A percentile compares a stretch with the other conserved stretches of the same genome.
These are phyloP conservation scores for Yamadazyma taylorii DNA, from an alignment of 1,139 yeast species.

Conservation along the genomic window DNA sequence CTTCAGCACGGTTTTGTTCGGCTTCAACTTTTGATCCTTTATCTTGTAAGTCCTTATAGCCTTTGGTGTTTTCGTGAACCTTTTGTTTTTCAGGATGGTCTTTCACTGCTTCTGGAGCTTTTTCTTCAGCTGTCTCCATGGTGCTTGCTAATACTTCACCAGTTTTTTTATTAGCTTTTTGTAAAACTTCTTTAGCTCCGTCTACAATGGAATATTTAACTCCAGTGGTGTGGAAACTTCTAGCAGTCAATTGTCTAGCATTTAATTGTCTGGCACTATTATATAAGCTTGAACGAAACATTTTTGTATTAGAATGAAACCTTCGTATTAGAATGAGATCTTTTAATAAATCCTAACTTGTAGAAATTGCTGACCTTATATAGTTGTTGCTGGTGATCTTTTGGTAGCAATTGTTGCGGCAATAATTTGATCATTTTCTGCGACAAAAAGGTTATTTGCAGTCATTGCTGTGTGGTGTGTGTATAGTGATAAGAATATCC, in stretches of 20 bases:
- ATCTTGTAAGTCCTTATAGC: conserved; percentile 42
- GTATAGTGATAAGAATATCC: no score
- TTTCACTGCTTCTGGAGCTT: conserved; percentile 18
- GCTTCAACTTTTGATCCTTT: conserved; percentile 42
- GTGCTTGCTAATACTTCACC: conserved; percentile 39
- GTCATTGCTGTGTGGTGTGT: conserved; percentile 1
- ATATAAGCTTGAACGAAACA: conserved; percentile 14
- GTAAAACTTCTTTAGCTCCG: conserved; percentile 35
- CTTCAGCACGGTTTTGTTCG: conserved; percentile 51
- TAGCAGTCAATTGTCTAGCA: conserved; percentile 11
- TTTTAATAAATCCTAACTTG: conserved; percentile 2
- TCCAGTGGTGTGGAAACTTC: conserved; percentile 11
- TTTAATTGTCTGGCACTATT: conserved; percentile 9
- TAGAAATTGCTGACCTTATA: not conserved
- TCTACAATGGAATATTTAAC: conserved; percentile 29
- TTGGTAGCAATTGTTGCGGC: conserved; percentile 7
- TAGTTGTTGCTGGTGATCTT: conserved; percentile 2
- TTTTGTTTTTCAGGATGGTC: conserved; percentile 20
- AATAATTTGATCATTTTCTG: not conserved
- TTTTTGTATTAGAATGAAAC: no score
- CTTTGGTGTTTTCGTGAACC: conserved; percentile 28
- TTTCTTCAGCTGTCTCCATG: conserved; percentile 30
- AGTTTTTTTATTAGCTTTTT: conserved; percentile 35
- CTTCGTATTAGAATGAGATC: no score
- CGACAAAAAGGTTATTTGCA: conserved; percentile 3